Conservation (phyloP, 345 rosid species). For the Reutealis trisperma region DNA sequence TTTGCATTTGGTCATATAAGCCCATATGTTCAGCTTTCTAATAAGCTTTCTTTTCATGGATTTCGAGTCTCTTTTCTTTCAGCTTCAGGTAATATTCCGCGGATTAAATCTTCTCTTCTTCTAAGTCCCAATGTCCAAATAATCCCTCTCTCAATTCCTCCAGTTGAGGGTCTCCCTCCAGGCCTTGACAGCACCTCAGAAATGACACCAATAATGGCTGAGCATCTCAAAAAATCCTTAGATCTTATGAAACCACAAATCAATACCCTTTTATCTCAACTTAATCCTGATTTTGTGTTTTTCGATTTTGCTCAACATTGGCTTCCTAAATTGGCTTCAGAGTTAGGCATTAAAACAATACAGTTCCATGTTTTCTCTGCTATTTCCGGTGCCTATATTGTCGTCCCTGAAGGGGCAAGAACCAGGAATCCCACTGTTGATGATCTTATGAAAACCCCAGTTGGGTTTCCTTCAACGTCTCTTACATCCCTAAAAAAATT, state of each 20-base stretch:
- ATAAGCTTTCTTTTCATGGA: slow-evolving; percentile 33
- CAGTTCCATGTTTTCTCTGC: slow-evolving; percentile 6
- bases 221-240: slow-evolving; percentile 11
- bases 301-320: slow-evolving; percentile 19
- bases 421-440: neutral
- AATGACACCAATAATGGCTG: slow-evolving; percentile 29
- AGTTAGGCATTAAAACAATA: neutral
- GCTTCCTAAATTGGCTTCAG: slow-evolving; percentile 18
- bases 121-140: slow-evolving; percentile 18
- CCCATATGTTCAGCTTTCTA: slow-evolving; percentile 41
- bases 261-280: slow-evolving; percentile 18
- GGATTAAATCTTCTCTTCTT: slow-evolving; percentile 18
- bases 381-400: neutral
- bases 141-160: slow-evolving; percentile 27
- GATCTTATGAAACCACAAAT: slow-evolving; percentile 35
- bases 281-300: slow-evolving; percentile 36
- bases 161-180: slow-evolving; percentile 33
- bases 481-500: slow-evolving; percentile 16
- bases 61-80: slow-evolving; percentile 29
- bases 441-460: slow-evolving; percentile 25
- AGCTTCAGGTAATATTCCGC: slow-evolving; percentile 31
- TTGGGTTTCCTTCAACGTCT: slow-evolving; percentile 23
- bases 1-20: slow-evolving; percentile 38
- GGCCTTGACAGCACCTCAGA: slow-evolving; percentile 32
- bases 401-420: slow-evolving; percentile 22